Percentiles rank a stretch among this genome's conserved stretches.
These are phyloP conservation scores for Butyriboletus appendiculatus DNA, from an alignment of 1,284 basidiomycete genomes.

Conservation along the genomic window DNA sequence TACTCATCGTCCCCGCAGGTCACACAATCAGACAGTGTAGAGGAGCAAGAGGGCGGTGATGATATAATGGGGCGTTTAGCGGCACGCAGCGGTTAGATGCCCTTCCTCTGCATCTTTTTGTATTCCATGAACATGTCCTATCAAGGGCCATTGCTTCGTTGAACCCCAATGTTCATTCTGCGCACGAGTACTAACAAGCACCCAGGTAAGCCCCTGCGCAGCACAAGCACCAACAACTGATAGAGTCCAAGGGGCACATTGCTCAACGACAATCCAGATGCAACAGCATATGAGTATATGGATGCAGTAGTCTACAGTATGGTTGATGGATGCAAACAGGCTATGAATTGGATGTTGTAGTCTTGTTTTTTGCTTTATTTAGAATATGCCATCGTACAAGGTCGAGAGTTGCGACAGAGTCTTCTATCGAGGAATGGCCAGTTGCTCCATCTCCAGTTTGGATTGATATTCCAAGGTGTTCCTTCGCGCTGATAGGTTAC, in stretches of 20 bases:
- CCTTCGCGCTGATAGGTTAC: constrained; percentile 58
- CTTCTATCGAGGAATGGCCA: constrained; percentile 86
- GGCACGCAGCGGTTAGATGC: constrained; percentile 59
- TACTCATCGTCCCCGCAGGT: constrained; percentile 47
- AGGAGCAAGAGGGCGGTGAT: constrained; percentile 80
- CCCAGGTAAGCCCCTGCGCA: not conserved
- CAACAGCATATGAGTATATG: not conserved
- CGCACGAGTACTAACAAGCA: not conserved
- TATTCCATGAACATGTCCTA: constrained; percentile 13
- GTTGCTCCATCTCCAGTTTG: constrained; percentile 70
- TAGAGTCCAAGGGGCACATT: not conserved
- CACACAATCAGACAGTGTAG: constrained; percentile 76
- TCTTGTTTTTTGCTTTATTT: constrained; percentile 45
- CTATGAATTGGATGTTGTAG: constrained; percentile 17
- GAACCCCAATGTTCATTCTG: constrained; percentile 10
- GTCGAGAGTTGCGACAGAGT: constrained; percentile 82
- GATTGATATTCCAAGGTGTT: constrained; percentile 75
- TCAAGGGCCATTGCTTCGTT: constrained; percentile 34
- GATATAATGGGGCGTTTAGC: constrained; percentile 76
- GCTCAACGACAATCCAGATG: not conserved
- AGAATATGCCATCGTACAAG: constrained; percentile 75
- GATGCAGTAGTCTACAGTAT: not conserved
- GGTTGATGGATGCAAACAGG: not conserved
- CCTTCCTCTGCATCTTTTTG: constrained; percentile 1
- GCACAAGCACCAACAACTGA: not conserved